Conservation (phyloP, 208 protist genomes). For the Acanthamoeba royreba region DNA sequence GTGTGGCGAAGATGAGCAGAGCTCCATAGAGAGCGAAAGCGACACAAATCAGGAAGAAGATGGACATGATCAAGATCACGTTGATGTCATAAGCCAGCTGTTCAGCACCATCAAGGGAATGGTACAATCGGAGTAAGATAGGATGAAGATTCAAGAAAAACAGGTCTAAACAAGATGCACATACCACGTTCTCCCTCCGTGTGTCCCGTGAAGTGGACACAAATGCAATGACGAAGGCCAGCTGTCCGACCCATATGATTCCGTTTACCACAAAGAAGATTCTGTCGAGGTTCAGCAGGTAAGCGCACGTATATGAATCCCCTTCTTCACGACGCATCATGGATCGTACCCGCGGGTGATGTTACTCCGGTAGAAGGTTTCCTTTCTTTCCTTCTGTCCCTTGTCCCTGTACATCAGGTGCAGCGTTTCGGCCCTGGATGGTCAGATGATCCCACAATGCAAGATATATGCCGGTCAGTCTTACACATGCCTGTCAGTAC, state of each 20-base stretch:
- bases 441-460: too few species aligned
- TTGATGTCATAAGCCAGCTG: not conserved
- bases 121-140: not conserved
- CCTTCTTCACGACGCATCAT: not conserved
- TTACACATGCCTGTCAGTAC: not conserved
- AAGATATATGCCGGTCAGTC: too few species aligned
- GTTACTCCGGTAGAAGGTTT: not conserved
- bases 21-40: not conserved
- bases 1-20: not conserved
- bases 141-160: not conserved
- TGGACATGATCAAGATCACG: not conserved
- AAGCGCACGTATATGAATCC: not conserved
- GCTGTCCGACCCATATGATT: not conserved
- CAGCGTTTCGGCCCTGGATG: not conserved
- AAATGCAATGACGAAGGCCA: constrained; percentile 6
- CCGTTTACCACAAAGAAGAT: not conserved
- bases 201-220: not conserved
- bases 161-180: too few species aligned
- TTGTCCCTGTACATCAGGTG: not conserved
- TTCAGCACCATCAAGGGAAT: not conserved
- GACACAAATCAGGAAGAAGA: not conserved
- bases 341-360: not conserved
- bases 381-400: not conserved
- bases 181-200: not conserved
- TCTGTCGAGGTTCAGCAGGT: not conserved